Base-by-base conservation (phyloP, 179 eudicot species). In the Heliamphora pulchella region DNA sequence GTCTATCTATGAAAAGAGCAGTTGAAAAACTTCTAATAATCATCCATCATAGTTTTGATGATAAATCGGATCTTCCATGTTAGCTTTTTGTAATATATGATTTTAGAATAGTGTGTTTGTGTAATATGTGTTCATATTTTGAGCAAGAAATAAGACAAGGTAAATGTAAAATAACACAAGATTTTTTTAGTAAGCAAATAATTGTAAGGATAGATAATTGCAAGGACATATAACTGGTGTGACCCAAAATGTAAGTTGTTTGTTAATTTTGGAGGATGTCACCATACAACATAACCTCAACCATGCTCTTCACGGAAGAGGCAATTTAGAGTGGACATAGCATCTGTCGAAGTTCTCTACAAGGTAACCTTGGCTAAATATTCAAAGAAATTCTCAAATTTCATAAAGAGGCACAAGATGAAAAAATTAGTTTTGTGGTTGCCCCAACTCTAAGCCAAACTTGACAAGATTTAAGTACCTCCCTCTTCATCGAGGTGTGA, bases 401-500 rank as follows among this genome's bases (percentile, higher is more conserved):
- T 57, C 15, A 31, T 57, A 15, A 15, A 1, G 6, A 15, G 51
- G 57, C 4, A 41, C 39, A 75, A 41, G 50, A 43, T 57, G 5
- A 46, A 31, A 58, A 57, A 75, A 75, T 20, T 57, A 41, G 65
- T 75, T 57, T 3, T 17, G 2, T 11, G 46, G 62, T 43, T 54
- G 63, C 77, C 17, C 31, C 6, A 53, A 73, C n/a, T 8, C 41
- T 8, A 11, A 18, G 65, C n/a, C 65, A 75, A 57, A 57, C 66
- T 43, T 43, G 3, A 17, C 66, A 61, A 17, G 67, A 76, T 76
- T 31, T 7, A 61, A 61, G 51, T 88, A 94, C 97, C 97, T 88
- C 87, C 96, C 71, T 84, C 89, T 80, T 80, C 97, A 62, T 88
- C 86, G 63, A 88, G 81, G 81, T 84, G 86, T 75, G 97, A 86